Conservation (phyloP, 352 stramenopile species). For the Globisporangium iwayamae region DNA sequence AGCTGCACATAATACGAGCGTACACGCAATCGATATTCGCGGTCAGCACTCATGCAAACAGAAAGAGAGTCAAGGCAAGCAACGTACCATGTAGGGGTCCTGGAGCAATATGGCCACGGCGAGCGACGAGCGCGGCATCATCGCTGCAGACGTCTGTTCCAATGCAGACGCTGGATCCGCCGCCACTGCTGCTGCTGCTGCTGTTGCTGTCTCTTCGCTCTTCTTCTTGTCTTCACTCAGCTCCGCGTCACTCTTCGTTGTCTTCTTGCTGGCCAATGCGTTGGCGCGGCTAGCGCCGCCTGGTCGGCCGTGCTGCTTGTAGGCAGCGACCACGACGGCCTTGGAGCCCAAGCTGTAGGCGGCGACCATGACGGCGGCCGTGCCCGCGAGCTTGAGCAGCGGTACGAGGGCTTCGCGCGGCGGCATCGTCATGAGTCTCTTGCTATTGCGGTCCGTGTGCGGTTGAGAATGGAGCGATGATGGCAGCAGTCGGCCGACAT, state of each 20-base stretch:
- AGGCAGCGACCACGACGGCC: conserved; percentile 13
- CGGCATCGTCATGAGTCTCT: conserved; percentile 14
- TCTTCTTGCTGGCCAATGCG: conserved; percentile 11
- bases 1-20: conserved; percentile 10
- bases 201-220: conserved; percentile 6
- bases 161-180: neutral
- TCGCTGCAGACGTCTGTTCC: conserved; percentile 7
- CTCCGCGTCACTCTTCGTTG: conserved; percentile 8
- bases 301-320: conserved; percentile 10
- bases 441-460: neutral
- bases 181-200: conserved; percentile 13
- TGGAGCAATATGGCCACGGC: conserved; percentile 40
- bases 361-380: conserved; percentile 25
- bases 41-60: neutral
- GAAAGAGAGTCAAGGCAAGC: neutral
- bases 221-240: neutral
- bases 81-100: conserved; percentile 42
- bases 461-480: neutral
- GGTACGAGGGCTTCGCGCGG: conserved; percentile 28
- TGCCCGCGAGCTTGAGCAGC: conserved; percentile 34
- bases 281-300: neutral
- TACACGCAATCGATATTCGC: neutral
- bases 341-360: conserved; percentile 23
- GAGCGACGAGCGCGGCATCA: conserved; percentile 25
- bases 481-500: neutral